Conservation (phyloP, 768 basidiomycete genomes). For the Rhodotorula diobovata region DNA sequence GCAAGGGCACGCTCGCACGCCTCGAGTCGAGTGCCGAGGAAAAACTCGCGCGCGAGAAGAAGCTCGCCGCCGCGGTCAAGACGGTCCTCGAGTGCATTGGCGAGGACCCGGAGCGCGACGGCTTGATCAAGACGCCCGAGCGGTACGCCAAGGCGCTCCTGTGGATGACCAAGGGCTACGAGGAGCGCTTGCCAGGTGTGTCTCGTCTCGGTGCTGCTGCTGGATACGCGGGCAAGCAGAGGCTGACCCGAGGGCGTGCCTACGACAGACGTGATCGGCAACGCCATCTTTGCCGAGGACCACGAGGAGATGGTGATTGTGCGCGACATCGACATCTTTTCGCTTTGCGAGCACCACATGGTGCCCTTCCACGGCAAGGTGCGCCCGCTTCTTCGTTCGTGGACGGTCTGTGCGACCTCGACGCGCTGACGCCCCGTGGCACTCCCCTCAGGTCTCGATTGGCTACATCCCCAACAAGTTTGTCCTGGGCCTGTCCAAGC, state of each 20-base stretch:
- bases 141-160: slow-evolving; percentile 93
- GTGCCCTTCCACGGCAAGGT: slow-evolving; percentile 98
- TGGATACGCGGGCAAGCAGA: too few species aligned
- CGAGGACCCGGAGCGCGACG: slow-evolving; percentile 94
- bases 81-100: slow-evolving; percentile 95
- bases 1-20: slow-evolving; percentile 40
- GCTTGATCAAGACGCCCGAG: slow-evolving; percentile 83
- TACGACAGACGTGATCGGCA: slow-evolving; percentile 84
- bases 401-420: background rate
- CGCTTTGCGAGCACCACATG: slow-evolving; percentile 95
- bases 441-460: slow-evolving; percentile 73
- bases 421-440: slow-evolving; percentile 25
- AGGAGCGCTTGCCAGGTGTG: slow-evolving; percentile 82
- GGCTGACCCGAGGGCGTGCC: too few species aligned
- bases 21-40: slow-evolving; percentile 32
- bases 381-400: slow-evolving; percentile 43
- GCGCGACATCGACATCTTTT: slow-evolving; percentile 92
- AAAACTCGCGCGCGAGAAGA: slow-evolving; percentile 48
- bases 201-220: background rate
- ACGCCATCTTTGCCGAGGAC: slow-evolving; percentile 96
- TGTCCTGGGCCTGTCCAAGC: slow-evolving; percentile 90
- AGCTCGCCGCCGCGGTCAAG: slow-evolving; percentile 76
- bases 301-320: slow-evolving; percentile 99
- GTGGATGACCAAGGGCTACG: slow-evolving; percentile 99
- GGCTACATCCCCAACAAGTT: slow-evolving; percentile 94